These are phyloP conservation scores for Plectosphaerella plurivora DNA, from an alignment of 2,329 filamentous ascomycete genomes.

Conservation along the genomic window DNA sequence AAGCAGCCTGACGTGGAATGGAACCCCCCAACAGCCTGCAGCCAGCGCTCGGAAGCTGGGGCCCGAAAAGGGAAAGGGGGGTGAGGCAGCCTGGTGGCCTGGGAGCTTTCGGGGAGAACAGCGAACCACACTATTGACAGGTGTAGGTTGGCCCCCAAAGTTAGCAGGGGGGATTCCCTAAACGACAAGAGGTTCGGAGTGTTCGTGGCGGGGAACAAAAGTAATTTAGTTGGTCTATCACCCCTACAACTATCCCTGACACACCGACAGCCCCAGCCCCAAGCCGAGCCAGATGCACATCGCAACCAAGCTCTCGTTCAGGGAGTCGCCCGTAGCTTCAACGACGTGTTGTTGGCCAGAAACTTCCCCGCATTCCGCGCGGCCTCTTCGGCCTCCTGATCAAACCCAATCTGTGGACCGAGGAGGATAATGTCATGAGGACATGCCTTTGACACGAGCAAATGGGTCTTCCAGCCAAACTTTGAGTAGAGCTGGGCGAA, in stretches of 20 bases:
- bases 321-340: neutral
- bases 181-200: no score
- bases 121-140: no score
- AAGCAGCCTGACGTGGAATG: no score
- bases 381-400: constrained; percentile 9
- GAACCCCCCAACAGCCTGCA: neutral
- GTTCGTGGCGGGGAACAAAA: no score
- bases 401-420: constrained; percentile 15
- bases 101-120: no score
- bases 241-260: no score
- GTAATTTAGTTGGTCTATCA: no score
- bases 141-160: no score
- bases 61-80: neutral
- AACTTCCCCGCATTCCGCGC: constrained; percentile 9
- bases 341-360: neutral
- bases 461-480: constrained; percentile 11
- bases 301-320: no score
- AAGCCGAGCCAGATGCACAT: no score
- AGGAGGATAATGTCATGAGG: constrained; percentile 18
- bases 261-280: no score
- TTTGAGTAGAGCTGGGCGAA: constrained; percentile 10
- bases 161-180: no score
- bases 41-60: constrained; percentile 3
- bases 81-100: neutral
- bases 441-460: constrained; percentile 9